Evolutionary conservation across 768 basidiomycete genomes (phyloP), one percentile per base, ranked within the genome.

Genomic region (Hygrocybe punicea): DNA sequence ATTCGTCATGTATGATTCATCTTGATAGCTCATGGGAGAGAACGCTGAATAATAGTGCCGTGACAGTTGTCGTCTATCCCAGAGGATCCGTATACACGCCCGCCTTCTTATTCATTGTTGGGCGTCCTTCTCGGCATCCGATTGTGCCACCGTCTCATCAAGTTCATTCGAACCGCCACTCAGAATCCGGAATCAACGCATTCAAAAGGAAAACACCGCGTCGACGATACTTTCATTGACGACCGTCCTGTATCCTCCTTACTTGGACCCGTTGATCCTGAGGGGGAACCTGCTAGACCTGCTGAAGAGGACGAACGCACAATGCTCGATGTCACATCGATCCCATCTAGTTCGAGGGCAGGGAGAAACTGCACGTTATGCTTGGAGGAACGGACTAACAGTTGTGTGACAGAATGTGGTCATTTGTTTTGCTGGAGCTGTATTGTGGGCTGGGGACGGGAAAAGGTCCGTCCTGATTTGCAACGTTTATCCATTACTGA

Each of bases 351-450:
- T 8, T 58, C 79, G 2, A 76, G 88, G 53, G 82, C 80, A 10
- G 77, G 82, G 8, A 76, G 91, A 65, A 86, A 79, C 58, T 94
- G 92, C 60, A 91, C 91, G 4, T 77, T 94, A 24, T 94, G 92
- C 65, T 71, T 94, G 51, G 92, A 93, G 63, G 89, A 92, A 68
- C 79, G 92, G 62, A 91, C 88, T 0, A 82, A 85, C 57, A 91
- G 84, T 62, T 86, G 85, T 66, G 83, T 86, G 25, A 94, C 92
- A 0, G 92, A 93, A 68, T 94, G 92, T 61, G 92, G 92, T 0
- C 92, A 94, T 69, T 65, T 94, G 46, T 94, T 93, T 67, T 93
- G 91, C 62, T 94, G 92, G 92, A 84, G 78, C 62, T 94, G 92
- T 63, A 90, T 94, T 39, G 84, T 89, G 44, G 89, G 86, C 9